These are phyloP conservation scores for Beauveria rudraprayagi DNA, from an alignment of 2,329 filamentous ascomycete genomes.

Conservation along the genomic window DNA sequence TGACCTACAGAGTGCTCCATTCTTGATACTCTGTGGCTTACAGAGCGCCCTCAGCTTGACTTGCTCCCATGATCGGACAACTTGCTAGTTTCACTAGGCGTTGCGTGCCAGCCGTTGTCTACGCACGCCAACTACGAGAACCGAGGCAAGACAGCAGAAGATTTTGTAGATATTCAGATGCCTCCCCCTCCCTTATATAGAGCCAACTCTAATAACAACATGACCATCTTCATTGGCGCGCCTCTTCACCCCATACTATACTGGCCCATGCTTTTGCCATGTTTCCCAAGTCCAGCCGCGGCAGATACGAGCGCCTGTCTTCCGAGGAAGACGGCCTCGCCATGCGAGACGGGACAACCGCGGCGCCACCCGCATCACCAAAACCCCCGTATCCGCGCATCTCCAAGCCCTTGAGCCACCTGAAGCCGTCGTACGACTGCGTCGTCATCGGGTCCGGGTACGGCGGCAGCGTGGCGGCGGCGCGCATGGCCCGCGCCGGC, in stretches of 20 bases:
- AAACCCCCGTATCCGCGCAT: not conserved
- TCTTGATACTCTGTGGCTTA: not conserved
- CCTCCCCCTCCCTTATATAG: not conserved
- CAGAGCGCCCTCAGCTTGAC: not conserved
- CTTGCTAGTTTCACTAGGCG: not conserved
- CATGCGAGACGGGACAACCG: not conserved
- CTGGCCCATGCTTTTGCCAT: not conserved
- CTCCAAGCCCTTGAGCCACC: not conserved
- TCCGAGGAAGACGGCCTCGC: not conserved
- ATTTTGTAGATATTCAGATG: not conserved
- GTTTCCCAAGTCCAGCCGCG: not conserved
- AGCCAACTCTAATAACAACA: not conserved
- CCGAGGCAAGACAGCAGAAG: not conserved
- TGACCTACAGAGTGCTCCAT: not conserved
- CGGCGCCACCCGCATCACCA: no score
- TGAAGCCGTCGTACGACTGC: constrained; percentile 46
- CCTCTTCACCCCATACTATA: not conserved
- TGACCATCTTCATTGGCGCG: not conserved
- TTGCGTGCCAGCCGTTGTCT: not conserved
- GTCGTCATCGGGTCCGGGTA: constrained; percentile 64
- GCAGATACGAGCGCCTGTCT: not conserved
- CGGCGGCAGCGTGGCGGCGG: constrained; percentile 58
- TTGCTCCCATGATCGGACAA: not conserved
- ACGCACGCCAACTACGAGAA: not conserved
- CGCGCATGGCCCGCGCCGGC: constrained; percentile 49